phyloP scores from a whole-genome alignment of 2,329 filamentous ascomycete genomes.

The Epichloe gansuensis region DNA sequence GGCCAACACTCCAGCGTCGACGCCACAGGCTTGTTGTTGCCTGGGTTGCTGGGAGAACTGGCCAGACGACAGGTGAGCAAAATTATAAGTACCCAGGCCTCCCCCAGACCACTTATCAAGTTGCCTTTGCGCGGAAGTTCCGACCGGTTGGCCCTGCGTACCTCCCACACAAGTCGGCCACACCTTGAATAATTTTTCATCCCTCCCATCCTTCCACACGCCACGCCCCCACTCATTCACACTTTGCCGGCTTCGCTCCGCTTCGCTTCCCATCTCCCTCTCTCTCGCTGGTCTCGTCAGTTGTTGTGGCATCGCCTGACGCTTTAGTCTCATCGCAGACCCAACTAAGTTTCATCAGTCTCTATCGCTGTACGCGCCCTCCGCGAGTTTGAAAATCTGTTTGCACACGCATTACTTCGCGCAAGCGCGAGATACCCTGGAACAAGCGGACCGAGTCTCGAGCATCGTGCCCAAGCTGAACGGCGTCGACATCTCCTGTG shows the following conservation, averaged over 20 bases:
- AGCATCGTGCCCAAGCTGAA: slow-evolving; percentile 7
- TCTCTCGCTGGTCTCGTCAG: slow-evolving; percentile 8
- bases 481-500: slow-evolving; percentile 15
- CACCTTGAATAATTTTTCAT: slow-evolving; percentile 22
- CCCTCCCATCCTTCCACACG: slow-evolving; percentile 12
- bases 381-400: slow-evolving; percentile 4
- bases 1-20: slow-evolving; percentile 26
- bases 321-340: slow-evolving; percentile 7
- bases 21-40: slow-evolving; percentile 33
- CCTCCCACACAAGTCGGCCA: slow-evolving; percentile 34
- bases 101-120: slow-evolving; percentile 39
- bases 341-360: neutral
- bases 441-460: slow-evolving; percentile 9
- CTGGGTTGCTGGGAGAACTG: slow-evolving; percentile 32
- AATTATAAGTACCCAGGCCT: slow-evolving; percentile 45
- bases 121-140: slow-evolving; percentile 40
- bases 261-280: slow-evolving; percentile 10
- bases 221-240: slow-evolving; percentile 20
- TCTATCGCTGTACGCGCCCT: slow-evolving; percentile 6
- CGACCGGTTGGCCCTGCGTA: slow-evolving; percentile 42
- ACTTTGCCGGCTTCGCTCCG: slow-evolving; percentile 9
- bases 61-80: slow-evolving; percentile 25
- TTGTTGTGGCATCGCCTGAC: slow-evolving; percentile 11
- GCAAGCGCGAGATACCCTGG: slow-evolving; percentile 6
- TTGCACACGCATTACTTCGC: slow-evolving; percentile 2